These are phyloP conservation scores for Sideroxylon spinosum DNA, from an alignment of 179 eudicot species.

Conservation along the genomic window DNA sequence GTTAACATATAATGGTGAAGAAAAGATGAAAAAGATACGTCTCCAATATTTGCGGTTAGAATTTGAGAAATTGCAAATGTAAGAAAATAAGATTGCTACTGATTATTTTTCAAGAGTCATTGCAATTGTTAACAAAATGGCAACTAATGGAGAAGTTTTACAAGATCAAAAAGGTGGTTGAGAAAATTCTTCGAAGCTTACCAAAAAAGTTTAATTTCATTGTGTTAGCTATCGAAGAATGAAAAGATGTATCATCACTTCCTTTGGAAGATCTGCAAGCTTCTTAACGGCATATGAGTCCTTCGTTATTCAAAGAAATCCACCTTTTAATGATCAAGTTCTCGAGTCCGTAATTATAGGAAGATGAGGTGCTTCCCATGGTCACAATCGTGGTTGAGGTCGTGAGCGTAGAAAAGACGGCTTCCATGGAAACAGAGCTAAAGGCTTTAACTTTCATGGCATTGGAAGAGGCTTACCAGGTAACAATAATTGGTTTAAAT, in stretches of 20 bases:
- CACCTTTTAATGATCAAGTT: too few species aligned
- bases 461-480: too few species aligned
- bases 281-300: too few species aligned
- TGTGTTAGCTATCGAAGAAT: background rate
- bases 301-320: too few species aligned
- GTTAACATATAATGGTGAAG: background rate
- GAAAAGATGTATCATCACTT: background rate
- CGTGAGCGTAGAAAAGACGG: too few species aligned
- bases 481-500: too few species aligned
- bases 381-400: too few species aligned
- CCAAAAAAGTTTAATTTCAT: background rate
- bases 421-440: too few species aligned
- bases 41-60: background rate
- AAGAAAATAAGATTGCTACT: background rate
- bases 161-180: slow-evolving; percentile 10
- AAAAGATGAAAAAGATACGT: background rate
- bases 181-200: background rate
- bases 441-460: too few species aligned
- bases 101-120: background rate
- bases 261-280: too few species aligned
- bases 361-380: too few species aligned
- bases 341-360: too few species aligned
- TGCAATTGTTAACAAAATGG: background rate
- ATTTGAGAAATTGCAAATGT: background rate
- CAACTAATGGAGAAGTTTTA: background rate